Base-by-base conservation (phyloP, 2,329 filamentous ascomycete species). In the Gliomastix tumulicola region DNA sequence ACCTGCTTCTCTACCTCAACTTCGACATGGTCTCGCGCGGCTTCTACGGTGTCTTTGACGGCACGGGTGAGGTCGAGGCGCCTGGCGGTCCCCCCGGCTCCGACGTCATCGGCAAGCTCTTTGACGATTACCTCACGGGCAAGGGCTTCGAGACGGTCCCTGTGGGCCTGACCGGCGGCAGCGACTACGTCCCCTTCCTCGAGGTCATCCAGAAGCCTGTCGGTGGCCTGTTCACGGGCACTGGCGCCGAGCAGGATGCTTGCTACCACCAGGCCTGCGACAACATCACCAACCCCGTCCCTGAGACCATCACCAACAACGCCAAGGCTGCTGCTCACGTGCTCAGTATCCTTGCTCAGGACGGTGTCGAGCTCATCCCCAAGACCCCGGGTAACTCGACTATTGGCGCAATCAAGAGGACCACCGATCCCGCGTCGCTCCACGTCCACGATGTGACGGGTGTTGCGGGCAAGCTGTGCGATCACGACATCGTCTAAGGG, bases 121-220 rank as follows among this genome's bases (percentile, higher is more conserved):
- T 63, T 21, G 39, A 51, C 2, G 50, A 62, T 4, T 53, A 54
- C 36, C 49, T 64, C 13, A 41, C 39, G 12, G 31, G 47, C 2
- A 45, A 59, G 41, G 57, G 61, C 10, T 49, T 62, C 12, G 41
- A 55, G 13, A 50, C 56, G 1, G 49, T 44, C 3, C 49, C 48
- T 5, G 43, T 46, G 2, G 45, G 44, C 1, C 37, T 57, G 0
- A 53, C 45, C 23, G 74, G 72, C 4, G 69, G 76, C 33, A 76
- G 68, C 7, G 78, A 82, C 49, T 81, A 82, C 44, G 73, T 69
- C 11, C 68, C 72, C 2, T 82, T 82, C 61, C 60, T 74, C 22
- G 60, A 71, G 27, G 59, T 68, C 19, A 69, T 73, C 25, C 36
- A 49, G 7, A 59, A 79, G 77, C 47, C 72, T 63, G 15, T 66